A percentile compares a stretch with the other conserved stretches of the same genome.
Conservation (phyloP, 495 filamentous ascomycete genomes). For the Choiromyces venosus region DNA sequence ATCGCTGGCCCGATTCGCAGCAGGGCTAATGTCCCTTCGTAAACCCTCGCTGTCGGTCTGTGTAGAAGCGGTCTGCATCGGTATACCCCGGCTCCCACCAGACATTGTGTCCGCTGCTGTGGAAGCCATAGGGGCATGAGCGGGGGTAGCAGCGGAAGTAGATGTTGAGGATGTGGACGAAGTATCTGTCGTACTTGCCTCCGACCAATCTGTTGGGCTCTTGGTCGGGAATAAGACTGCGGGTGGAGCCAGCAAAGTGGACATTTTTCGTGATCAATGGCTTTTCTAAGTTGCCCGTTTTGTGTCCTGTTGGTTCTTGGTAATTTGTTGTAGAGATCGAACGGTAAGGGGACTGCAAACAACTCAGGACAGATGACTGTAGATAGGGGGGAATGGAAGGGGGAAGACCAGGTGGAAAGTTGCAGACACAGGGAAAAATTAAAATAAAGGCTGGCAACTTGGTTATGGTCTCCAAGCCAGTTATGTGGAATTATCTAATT, state of each 20-base stretch:
- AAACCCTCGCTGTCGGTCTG: slow-evolving; percentile 15
- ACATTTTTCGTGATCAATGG: background rate
- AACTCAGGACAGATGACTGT: background rate
- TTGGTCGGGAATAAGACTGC: background rate
- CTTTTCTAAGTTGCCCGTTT: background rate
- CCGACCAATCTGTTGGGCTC: background rate
- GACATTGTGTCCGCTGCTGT: background rate
- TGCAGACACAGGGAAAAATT: background rate
- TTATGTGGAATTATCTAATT: background rate
- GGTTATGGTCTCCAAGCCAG: background rate
- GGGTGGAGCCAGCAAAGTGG: background rate
- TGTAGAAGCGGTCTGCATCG: slow-evolving; percentile 29
- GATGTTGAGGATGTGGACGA: background rate
- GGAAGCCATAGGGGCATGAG: background rate
- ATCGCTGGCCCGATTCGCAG: slow-evolving; percentile 9
- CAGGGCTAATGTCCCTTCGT: slow-evolving; percentile 4
- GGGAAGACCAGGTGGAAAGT: background rate
- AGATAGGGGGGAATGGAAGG: background rate
- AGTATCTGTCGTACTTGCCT: background rate
- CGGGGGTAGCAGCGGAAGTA: background rate
- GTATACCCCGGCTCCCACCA: slow-evolving; percentile 3
- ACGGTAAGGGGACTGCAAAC: background rate
- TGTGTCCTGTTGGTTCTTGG: background rate
- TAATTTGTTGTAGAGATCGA: background rate
- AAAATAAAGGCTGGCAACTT: background rate